Evolutionary conservation across 345 rosid species (phyloP), one percentile per base, ranked within the genome.

Genomic region (Eucalyptus polybractea): DNA sequence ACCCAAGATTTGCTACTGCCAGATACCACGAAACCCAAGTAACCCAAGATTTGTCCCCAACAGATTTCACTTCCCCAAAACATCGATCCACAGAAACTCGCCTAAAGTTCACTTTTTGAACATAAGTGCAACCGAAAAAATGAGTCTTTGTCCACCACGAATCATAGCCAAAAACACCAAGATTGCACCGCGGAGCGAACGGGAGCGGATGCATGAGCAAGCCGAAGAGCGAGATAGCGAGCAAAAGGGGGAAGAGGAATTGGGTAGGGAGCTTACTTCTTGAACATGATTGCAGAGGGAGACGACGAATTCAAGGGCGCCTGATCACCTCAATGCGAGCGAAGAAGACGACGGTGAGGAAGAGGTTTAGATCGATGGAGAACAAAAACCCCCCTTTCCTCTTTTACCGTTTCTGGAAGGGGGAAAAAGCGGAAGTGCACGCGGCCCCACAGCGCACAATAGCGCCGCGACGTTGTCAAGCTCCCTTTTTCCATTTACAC

Each of bases 281-380:
- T 93, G 92, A 93, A 93, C 95, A 93, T 93, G 33, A 83, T 90
- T 88, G 81, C 47, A 80, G 65, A 27, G 87, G 76, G 47, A 17
- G 33, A 4, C 25, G 72, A 86, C n/a, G 49, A 16, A n/a, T 27
- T 4, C 17, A 56, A 81, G 76, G 50, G 88, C 45, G 86, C 90
- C 67, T 76, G 54, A 69, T 89, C 90, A 56, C 67, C 44, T 33
- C 37, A 69, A 33, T 33, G 44, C 44, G 21, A 19, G 33, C 21
- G 42, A 6, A 40, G 47, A 40, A 76, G 47, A 76, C 25, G 47
- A 40, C 29, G 85, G 24, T 0, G 47, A 37, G 12, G 85, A 40
- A 44, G 85, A 76, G 85, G 85, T 22, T 17, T 40, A 76, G 85
- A 76, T 76, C 85, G 47, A 21, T 40, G 85, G 81, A 45, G 87